Percentiles rank a stretch among this genome's conserved stretches.
phyloP scores from a whole-genome alignment of 73 alveolate species.

The Symbiodinium pilosum region DNA sequence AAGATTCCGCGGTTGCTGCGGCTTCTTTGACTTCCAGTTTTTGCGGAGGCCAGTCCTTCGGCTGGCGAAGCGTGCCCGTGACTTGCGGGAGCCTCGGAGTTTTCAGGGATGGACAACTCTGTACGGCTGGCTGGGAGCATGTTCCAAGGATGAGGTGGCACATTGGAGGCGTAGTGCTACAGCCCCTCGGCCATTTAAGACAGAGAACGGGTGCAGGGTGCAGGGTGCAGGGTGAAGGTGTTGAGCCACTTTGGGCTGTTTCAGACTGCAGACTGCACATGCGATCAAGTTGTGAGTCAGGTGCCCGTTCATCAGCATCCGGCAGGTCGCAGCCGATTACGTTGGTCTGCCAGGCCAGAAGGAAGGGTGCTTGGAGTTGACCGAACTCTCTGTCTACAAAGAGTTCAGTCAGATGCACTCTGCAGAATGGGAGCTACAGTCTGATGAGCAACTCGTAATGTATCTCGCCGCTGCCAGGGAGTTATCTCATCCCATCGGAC shows the following conservation, averaged over 20 bases:
- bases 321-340: constrained; percentile 76
- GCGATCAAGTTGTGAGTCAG: not conserved
- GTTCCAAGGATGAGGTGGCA: constrained; percentile 31
- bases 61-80: constrained; percentile 38
- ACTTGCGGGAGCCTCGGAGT: not conserved
- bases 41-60: constrained; percentile 35
- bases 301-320: constrained; percentile 71
- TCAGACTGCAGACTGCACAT: not conserved
- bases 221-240: not conserved
- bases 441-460: too few species aligned
- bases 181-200: constrained; percentile 14
- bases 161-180: constrained; percentile 54
- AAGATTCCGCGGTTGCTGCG: too few species aligned
- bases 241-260: not conserved
- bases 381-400: not conserved
- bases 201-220: too few species aligned
- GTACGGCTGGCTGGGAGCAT: too few species aligned
- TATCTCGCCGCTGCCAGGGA: constrained; percentile 3
- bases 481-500: constrained; percentile 35
- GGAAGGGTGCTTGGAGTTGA: not conserved
- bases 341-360: constrained; percentile 41
- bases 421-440: not conserved
- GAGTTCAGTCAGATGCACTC: too few species aligned
- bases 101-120: not conserved
- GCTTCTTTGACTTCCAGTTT: too few species aligned